A percentile compares a stretch with the other conserved stretches of the same genome.
phyloP scores from a whole-genome alignment of 768 basidiomycete genomes.

The Kondoa malvinella region DNA sequence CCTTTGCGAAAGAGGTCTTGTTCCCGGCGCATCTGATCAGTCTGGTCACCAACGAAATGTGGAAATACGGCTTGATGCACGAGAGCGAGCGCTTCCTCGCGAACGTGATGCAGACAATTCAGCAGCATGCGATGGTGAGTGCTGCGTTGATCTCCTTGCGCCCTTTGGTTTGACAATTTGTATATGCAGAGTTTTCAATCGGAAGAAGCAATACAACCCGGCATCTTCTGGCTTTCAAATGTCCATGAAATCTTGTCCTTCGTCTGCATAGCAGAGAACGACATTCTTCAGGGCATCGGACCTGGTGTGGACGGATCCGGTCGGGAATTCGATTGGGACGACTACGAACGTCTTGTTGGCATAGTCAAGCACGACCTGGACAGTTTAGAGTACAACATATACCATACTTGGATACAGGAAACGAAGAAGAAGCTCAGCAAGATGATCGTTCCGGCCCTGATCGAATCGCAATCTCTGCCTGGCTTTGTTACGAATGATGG shows the following conservation, averaged over 20 bases:
- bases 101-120: slow-evolving; percentile 95
- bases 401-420: slow-evolving; percentile 98
- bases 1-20: slow-evolving; percentile 89
- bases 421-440: slow-evolving; percentile 88
- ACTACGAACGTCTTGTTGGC: slow-evolving; percentile 89
- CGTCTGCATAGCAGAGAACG: slow-evolving; percentile 95
- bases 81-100: slow-evolving; percentile 97
- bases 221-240: slow-evolving; percentile 99
- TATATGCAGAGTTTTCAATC: slow-evolving; percentile 45
- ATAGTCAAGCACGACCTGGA: slow-evolving; percentile 98
- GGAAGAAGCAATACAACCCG: slow-evolving; percentile 88
- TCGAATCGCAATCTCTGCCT: slow-evolving; percentile 92
- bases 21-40: slow-evolving; percentile 98
- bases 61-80: slow-evolving; percentile 92
- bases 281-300: slow-evolving; percentile 94
- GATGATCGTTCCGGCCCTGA: slow-evolving; percentile 97
- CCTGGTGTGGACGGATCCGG: slow-evolving; percentile 85
- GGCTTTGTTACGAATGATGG: slow-evolving; percentile 94
- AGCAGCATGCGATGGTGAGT: slow-evolving; percentile 91
- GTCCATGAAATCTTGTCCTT: slow-evolving; percentile 99
- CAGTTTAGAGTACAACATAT: slow-evolving; percentile 96
- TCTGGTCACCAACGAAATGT: slow-evolving; percentile 99
- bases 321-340: slow-evolving; percentile 86
- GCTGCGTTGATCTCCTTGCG: neutral
- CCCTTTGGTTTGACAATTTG: neutral